These are phyloP conservation scores for Termitomyces sp. DNA, from an alignment of 768 basidiomycete genomes.

Conservation along the genomic window DNA sequence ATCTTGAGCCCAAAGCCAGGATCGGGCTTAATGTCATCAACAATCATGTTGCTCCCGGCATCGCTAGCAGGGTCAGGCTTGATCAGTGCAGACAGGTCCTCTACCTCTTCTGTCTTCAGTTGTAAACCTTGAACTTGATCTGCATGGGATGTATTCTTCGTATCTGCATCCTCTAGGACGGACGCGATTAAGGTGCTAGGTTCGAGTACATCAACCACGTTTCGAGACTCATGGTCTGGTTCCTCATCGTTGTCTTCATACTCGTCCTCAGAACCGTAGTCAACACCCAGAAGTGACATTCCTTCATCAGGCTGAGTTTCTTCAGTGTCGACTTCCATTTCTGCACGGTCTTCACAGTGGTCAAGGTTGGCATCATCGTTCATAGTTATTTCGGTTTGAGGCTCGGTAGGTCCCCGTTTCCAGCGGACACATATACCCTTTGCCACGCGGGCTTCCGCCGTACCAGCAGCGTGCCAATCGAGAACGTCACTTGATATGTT, in stretches of 20 bases:
- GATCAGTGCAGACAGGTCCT: conserved; percentile 42
- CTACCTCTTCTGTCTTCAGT: conserved; percentile 44
- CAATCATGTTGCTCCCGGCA: conserved; percentile 20
- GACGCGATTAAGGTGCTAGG: conserved; percentile 50
- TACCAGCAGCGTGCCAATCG: conserved; percentile 79
- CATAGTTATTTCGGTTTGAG: conserved; percentile 27
- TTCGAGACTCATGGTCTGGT: conserved; percentile 46
- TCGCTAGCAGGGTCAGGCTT: conserved; percentile 1
- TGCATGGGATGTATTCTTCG: conserved; percentile 17
- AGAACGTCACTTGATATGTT: conserved; percentile 76
- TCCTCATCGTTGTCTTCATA: conserved; percentile 52
- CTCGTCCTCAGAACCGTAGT: conserved; percentile 61
- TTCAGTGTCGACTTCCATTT: conserved; percentile 22
- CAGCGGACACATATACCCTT: conserved; percentile 66
- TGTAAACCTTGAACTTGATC: conserved; percentile 20
- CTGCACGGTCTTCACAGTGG: conserved; percentile 12
- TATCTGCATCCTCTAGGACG: conserved; percentile 36
- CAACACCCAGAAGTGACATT: conserved; percentile 33
- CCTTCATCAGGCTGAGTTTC: conserved; percentile 12
- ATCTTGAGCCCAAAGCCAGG: conserved; percentile 39
- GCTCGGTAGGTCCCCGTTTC: conserved; percentile 39
- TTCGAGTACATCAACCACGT: conserved; percentile 56
- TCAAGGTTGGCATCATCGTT: conserved; percentile 16
- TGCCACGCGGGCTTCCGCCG: conserved; percentile 54
- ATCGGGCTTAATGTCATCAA: conserved; percentile 23